Percentiles rank a stretch among this genome's conserved stretches.
Conservation (phyloP, 129 eudicot genomes). For the Solidago caesia region DNA sequence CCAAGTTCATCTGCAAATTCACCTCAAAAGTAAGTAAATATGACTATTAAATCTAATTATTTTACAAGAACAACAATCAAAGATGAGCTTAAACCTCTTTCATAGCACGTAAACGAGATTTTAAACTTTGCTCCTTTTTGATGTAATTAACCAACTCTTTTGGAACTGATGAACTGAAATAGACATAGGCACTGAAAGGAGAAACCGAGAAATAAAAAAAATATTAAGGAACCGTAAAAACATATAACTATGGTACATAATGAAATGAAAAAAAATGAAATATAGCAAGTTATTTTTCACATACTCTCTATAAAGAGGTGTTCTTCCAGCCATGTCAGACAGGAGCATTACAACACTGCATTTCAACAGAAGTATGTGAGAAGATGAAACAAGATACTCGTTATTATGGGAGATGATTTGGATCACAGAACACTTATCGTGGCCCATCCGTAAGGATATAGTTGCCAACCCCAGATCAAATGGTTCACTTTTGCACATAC, state of each 20-base stretch:
- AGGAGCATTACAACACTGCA: conserved; percentile 78
- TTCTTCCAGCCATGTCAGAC: conserved; percentile 86
- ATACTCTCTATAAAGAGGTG: conserved; percentile 84
- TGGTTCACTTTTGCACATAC: conserved; percentile 15
- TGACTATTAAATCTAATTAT: not conserved
- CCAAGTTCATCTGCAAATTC: conserved; percentile 93
- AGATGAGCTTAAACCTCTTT: conserved; percentile 56
- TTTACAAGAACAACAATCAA: conserved; percentile 10
- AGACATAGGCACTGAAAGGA: conserved; percentile 77
- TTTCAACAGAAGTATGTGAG: conserved; percentile 25
- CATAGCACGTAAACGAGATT: conserved; percentile 86
- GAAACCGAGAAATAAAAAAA: conserved; percentile 18
- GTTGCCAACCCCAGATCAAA: conserved; percentile 2
- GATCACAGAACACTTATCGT: not conserved
- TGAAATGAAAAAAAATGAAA: not conserved
- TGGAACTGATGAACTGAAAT: conserved; percentile 80
- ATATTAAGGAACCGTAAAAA: conserved; percentile 15
- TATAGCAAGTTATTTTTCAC: conserved; percentile 21
- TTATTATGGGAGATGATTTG: not conserved
- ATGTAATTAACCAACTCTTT: conserved; percentile 68
- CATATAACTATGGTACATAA: not conserved
- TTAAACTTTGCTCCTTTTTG: conserved; percentile 62
- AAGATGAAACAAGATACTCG: conserved; percentile 4
- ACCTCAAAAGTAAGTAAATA: conserved; percentile 25
- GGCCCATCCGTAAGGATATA: conserved; percentile 5